Conservation (phyloP, 306 rosid genomes). For the barrel medic (Medicago truncatula) region DNA sequence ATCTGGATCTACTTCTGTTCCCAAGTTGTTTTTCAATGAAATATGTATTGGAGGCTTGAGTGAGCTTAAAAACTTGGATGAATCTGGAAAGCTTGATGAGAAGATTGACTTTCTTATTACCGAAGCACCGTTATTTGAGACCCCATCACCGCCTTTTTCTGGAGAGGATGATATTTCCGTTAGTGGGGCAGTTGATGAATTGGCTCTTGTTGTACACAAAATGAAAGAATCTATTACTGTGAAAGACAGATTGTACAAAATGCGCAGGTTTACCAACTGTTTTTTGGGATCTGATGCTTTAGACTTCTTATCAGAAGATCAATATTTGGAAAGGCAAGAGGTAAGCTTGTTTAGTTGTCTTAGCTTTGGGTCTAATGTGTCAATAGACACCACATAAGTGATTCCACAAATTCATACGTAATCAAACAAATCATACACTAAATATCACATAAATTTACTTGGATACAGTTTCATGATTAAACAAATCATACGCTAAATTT, state of each 20-base stretch:
- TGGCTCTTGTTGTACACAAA: slow-evolving; percentile 71
- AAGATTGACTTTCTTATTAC: slow-evolving; percentile 76
- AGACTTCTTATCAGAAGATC: slow-evolving; percentile 91
- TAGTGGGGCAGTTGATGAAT: slow-evolving; percentile 73
- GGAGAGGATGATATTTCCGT: slow-evolving; percentile 83
- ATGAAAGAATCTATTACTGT: slow-evolving; percentile 80
- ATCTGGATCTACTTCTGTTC: slow-evolving; percentile 76
- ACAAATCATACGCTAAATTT: not conserved
- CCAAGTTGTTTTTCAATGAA: slow-evolving; percentile 83
- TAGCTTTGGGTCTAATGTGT: slow-evolving; percentile 8
- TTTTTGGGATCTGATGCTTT: slow-evolving; percentile 86
- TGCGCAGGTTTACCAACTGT: slow-evolving; percentile 77
- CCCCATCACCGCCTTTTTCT: slow-evolving; percentile 82
- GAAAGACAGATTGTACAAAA: slow-evolving; percentile 78
- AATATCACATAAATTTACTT: no score
- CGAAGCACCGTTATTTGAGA: slow-evolving; percentile 71
- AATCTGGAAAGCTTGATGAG: slow-evolving; percentile 75
- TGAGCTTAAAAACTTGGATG: slow-evolving; percentile 66
- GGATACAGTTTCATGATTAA: not conserved
- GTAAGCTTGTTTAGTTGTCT: slow-evolving; percentile 52
- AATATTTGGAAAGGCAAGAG: slow-evolving; percentile 90
- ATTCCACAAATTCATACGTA: slow-evolving; percentile 9
- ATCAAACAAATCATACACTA: no score
- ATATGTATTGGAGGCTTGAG: slow-evolving; percentile 77
- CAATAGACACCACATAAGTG: not conserved